Percentiles rank a stretch among this genome's conserved stretches.
These are phyloP conservation scores for Fusarium illudens DNA, from an alignment of 2,329 filamentous ascomycete species.

Conservation along the genomic window DNA sequence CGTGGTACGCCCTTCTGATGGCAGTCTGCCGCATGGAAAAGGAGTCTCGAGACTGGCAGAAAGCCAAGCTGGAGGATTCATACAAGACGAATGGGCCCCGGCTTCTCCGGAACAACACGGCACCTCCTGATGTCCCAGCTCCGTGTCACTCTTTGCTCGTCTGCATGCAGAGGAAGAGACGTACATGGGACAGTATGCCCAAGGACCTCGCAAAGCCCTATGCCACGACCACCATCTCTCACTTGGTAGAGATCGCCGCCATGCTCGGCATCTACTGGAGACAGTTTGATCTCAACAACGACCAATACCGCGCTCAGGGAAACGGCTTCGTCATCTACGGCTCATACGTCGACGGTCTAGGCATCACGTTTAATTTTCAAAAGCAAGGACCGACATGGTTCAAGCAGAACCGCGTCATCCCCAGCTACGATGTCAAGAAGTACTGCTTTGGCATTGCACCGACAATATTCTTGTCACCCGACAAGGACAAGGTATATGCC, in stretches of 20 bases:
- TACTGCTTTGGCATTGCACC: slow-evolving; percentile 52
- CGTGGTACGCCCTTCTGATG: slow-evolving; percentile 33
- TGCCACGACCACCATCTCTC: slow-evolving; percentile 48
- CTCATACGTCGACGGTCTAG: slow-evolving; percentile 46
- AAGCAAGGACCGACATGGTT: slow-evolving; percentile 50
- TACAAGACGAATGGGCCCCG: slow-evolving; percentile 21
- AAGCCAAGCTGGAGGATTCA: slow-evolving; percentile 23
- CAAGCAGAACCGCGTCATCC: slow-evolving; percentile 48
- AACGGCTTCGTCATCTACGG: slow-evolving; percentile 49
- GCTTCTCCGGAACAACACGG: not conserved
- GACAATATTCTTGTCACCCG: slow-evolving; percentile 46
- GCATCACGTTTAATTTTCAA: slow-evolving; percentile 51
- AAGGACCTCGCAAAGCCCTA: slow-evolving; percentile 42
- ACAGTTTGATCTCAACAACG: slow-evolving; percentile 48
- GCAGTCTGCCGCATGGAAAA: slow-evolving; percentile 33
- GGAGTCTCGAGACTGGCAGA: slow-evolving; percentile 35
- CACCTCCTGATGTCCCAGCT: not conserved
- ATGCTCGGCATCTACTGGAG: slow-evolving; percentile 54
- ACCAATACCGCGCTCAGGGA: slow-evolving; percentile 49
- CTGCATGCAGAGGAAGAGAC: slow-evolving; percentile 35
- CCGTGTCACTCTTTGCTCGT: slow-evolving; percentile 27
- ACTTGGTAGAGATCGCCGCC: slow-evolving; percentile 48
- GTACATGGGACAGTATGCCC: slow-evolving; percentile 38
- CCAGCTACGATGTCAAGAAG: slow-evolving; percentile 48
- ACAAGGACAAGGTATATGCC: slow-evolving; percentile 33